phyloP scores from a whole-genome alignment of 331 rosid genomes.

The Phaseolus coccineus region DNA sequence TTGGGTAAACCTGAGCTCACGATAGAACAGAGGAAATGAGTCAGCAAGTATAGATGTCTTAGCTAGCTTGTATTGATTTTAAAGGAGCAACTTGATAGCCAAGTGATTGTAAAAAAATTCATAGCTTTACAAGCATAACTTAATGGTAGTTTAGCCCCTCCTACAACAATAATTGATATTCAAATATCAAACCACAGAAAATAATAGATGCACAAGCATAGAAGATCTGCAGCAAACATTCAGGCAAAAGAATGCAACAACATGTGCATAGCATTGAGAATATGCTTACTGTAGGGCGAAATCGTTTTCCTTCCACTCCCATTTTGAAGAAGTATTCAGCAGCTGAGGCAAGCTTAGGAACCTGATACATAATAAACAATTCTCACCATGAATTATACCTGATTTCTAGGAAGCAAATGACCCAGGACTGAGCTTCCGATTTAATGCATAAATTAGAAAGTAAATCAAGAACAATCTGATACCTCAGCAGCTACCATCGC shows the following conservation, averaged over 20 bases:
- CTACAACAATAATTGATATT: constrained; percentile 18
- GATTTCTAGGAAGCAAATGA: constrained; percentile 28
- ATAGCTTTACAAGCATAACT: constrained; percentile 19
- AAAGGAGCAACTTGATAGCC: constrained; percentile 16
- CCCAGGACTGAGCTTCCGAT: neutral
- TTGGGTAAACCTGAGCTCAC: constrained; percentile 5
- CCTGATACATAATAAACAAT: constrained; percentile 60
- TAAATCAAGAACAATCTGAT: constrained; percentile 44
- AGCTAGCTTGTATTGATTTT: neutral
- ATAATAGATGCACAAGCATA: constrained; percentile 25
- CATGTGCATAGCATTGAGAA: constrained; percentile 34
- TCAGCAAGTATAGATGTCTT: neutral
- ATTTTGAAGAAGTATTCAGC: constrained; percentile 95
- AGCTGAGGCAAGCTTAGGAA: constrained; percentile 96
- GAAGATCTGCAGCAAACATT: constrained; percentile 26
- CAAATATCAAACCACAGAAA: constrained; percentile 26
- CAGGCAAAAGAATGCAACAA: constrained; percentile 21
- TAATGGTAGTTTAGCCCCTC: constrained; percentile 6
- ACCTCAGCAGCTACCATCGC: constrained; percentile 92
- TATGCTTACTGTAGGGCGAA: constrained; percentile 93
- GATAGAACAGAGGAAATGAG: constrained; percentile 21
- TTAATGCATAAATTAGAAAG: constrained; percentile 40
- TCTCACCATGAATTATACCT: constrained; percentile 23
- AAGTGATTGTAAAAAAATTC: constrained; percentile 11
- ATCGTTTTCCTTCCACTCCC: constrained; percentile 98